Evolutionary conservation across 345 rosid genomes (phyloP), one percentile per base, ranked within the genome.

Genomic region (Citrus sp.): DNA sequence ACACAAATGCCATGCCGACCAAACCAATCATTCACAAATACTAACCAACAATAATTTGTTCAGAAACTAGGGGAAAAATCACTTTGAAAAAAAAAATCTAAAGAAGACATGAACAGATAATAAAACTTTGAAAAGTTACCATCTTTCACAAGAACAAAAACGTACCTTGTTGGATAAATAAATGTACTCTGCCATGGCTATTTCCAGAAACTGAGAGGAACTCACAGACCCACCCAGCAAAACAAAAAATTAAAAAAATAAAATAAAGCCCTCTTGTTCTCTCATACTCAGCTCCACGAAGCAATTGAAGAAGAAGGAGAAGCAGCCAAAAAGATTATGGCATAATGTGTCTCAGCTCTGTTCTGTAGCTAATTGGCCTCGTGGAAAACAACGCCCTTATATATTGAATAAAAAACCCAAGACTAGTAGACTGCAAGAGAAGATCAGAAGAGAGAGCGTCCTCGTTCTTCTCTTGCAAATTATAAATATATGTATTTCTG

Each of bases 121-220:
- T 35, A 54, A 66, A 60, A 21, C 14, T 28, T 28, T n/a, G 72
- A 62, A 24, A 21, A 68, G 49, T 58, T 54, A 71, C 21, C 34
- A 21, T 51, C 24, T 54, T 21, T 9, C 19, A 9, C 8, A 32
- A 9, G 49, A 54, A 51, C 28, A 5, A 40, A 63, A 70, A 63
- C 30, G 63, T 66, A 92, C 98, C 97, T 92, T 90, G 80, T 85
- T 82, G 67, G 84, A 46, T 62, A 89, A 72, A 84, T 67, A 90
- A 77, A 92, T 80, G 77, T 82, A 92, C 72, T 88, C 94, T 13
- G 93, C 94, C 98, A 93, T 93, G 82, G 85, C 63, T 72, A 79
- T 58, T 74, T 80, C 77, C 82, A 78, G 87, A 70, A 84, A 83
- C 80, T 46, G 37, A 78, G 73, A 78, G 51, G 66, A 28, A 69